Conservation (phyloP, 441 rosid genomes). For the Mallotus japonicus region DNA sequence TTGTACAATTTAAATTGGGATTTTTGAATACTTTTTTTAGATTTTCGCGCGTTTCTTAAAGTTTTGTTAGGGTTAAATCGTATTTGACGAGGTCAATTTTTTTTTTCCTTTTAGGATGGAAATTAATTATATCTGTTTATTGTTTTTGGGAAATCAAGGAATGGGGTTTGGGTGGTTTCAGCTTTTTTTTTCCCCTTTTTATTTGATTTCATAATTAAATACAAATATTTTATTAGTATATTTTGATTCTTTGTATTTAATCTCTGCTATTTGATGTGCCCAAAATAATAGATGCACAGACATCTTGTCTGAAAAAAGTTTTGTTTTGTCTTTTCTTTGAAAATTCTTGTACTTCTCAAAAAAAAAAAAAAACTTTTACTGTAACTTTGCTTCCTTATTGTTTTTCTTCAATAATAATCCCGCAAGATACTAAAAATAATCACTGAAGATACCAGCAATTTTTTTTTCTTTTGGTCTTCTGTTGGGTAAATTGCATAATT, state of each 20-base stretch:
- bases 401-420: conserved; percentile 9
- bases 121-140: conserved; percentile 25
- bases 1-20: conserved; percentile 8
- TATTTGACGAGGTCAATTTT: conserved; percentile 51
- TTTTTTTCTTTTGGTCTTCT: conserved; percentile 9
- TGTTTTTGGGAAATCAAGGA: conserved; percentile 28
- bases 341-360: conserved; percentile 32
- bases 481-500: conserved; percentile 13
- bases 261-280: conserved; percentile 18
- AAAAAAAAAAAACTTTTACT: conserved; percentile 26
- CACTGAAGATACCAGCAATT: conserved; percentile 2
- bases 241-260: conserved; percentile 35
- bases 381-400: conserved; percentile 30
- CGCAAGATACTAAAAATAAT: conserved; percentile 16
- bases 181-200: conserved; percentile 13
- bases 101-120: conserved; percentile 18
- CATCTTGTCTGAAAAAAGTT: conserved; percentile 45
- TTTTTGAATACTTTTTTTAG: conserved; percentile 25
- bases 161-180: conserved; percentile 23
- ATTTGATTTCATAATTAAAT: conserved; percentile 6
- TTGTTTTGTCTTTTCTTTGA: conserved; percentile 58
- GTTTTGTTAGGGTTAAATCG: conserved; percentile 26
- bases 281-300: conserved; percentile 39
- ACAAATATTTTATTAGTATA: conserved; percentile 25
- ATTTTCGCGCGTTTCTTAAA: conserved; percentile 54